Evolutionary conservation across 345 rosid genomes (phyloP).

Genomic region (Syzygium aromaticum): DNA sequence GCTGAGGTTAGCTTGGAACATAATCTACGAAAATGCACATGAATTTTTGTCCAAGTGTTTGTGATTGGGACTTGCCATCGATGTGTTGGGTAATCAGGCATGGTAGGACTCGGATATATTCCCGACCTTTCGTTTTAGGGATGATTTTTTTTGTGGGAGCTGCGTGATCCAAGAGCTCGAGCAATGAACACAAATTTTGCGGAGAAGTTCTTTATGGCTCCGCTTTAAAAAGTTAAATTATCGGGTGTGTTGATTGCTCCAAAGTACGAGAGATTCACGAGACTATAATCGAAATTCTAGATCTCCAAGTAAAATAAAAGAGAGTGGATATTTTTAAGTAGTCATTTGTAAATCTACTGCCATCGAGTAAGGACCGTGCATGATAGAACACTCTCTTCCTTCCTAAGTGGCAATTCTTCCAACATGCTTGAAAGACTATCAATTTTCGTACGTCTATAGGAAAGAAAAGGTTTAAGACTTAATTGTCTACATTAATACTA

Average conservation of each 20-base stretch:
- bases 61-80: background rate
- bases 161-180: background rate
- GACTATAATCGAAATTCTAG: background rate
- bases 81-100: background rate
- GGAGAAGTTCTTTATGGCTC: background rate
- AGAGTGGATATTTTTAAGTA: background rate
- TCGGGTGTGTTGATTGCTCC: fast-evolving
- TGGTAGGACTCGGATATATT: too few species aligned
- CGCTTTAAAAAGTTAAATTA: fast-evolving
- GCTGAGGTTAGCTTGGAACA: background rate
- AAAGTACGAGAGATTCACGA: fast-evolving
- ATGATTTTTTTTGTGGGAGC: background rate
- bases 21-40: background rate
- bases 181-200: background rate
- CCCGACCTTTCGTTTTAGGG: background rate
- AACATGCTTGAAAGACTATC: background rate
- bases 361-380: background rate
- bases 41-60: background rate
- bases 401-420: background rate
- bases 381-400: background rate
- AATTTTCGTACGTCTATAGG: background rate
- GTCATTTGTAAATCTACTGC: background rate
- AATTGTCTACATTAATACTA: too few species aligned
- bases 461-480: background rate
- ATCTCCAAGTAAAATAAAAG: background rate